Evolutionary conservation across 371 early-diverging fungal species (phyloP), one percentile per base, ranked within the genome.

Genomic region (Lichtheimia ornata): DNA sequence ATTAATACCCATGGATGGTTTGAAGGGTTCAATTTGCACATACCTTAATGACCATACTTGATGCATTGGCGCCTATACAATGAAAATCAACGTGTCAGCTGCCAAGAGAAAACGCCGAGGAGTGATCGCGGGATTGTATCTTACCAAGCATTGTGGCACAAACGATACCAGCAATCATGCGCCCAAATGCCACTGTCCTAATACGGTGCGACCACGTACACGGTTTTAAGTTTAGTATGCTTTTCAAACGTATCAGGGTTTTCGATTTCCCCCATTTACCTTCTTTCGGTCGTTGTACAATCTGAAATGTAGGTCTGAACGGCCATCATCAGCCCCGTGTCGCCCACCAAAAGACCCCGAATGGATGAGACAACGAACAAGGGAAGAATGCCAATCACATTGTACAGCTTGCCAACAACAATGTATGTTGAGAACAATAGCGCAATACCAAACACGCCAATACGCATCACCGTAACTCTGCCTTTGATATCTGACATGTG

Each of bases 251-350:
- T 20, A 20, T 22, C n/a, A 50, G 14, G 4, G 15, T 51, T 6
- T 51, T 13, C 22, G 6, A 17, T 18, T 22, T 17, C 22, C 11
- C 12, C 11, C 17, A 27, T 25, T 44, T 61, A 73, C 78, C 79
- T 73, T 27, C 41, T 35, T 17, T 44, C 42, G 22, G 64, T 50
- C 5, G 64, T 52, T 20, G 79, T 81, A 25, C 73, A 76, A 63
- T 81, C 82, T 9, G 79, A 64, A 18, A 81, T 68, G 49, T 81
- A 81, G 0, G 75, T 73, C 14, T 78, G 72, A 20, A 67, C 64
- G 14, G 78, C 59, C 13, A 74, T 71, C 50, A 73, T 53, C 9
- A 74, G 13, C 2, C 71, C 64, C 15, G 45, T 60, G n/a, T 76
- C 76, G 44, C 79, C 74, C 27, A 64, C 79, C n/a, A 78, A 18